Evolutionary conservation across 805 yeast species (phyloP).

Genomic region (Pichia phayaonensis): DNA sequence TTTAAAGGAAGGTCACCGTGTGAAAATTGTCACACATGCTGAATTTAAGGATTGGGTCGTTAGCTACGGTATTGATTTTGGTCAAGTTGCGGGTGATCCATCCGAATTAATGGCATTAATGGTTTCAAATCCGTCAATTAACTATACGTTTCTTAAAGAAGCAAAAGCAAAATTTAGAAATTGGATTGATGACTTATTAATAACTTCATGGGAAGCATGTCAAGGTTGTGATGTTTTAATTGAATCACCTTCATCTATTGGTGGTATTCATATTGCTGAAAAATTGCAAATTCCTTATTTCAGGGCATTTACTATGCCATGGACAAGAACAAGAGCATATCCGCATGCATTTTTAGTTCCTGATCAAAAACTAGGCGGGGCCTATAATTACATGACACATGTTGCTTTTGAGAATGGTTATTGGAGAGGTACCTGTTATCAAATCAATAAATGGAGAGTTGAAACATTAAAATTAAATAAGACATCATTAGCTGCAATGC

Average conservation of each 20-base stretch:
- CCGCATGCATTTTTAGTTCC: slow-evolving; percentile 97
- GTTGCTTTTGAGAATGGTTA: slow-evolving; percentile 87
- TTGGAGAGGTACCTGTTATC: slow-evolving; percentile 87
- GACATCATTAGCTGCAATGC: slow-evolving; percentile 64
- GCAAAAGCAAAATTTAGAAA: slow-evolving; percentile 72
- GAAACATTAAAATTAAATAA: slow-evolving; percentile 54
- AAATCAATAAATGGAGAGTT: slow-evolving; percentile 82
- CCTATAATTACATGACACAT: slow-evolving; percentile 87
- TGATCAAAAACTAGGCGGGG: slow-evolving; percentile 87
- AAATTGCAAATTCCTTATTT: slow-evolving; percentile 84
- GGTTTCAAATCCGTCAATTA: slow-evolving; percentile 86
- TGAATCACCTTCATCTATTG: slow-evolving; percentile 96
- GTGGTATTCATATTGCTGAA: slow-evolving; percentile 92
- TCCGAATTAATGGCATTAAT: slow-evolving; percentile 84
- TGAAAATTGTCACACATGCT: slow-evolving; percentile 75
- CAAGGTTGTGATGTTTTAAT: slow-evolving; percentile 74
- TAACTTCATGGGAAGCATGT: slow-evolving; percentile 81
- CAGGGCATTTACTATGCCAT: slow-evolving; percentile 97
- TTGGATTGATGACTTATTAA: slow-evolving; percentile 73
- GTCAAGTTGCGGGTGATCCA: slow-evolving; percentile 85
- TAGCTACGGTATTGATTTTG: slow-evolving; percentile 58
- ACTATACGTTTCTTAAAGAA: slow-evolving; percentile 73
- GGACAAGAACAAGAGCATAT: slow-evolving; percentile 93
- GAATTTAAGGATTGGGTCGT: slow-evolving; percentile 77
- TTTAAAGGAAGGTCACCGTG: slow-evolving; percentile 72